Evolutionary conservation across 371 early-diverging fungal genomes (phyloP).

Genomic region (Mortierella polycephala): DNA sequence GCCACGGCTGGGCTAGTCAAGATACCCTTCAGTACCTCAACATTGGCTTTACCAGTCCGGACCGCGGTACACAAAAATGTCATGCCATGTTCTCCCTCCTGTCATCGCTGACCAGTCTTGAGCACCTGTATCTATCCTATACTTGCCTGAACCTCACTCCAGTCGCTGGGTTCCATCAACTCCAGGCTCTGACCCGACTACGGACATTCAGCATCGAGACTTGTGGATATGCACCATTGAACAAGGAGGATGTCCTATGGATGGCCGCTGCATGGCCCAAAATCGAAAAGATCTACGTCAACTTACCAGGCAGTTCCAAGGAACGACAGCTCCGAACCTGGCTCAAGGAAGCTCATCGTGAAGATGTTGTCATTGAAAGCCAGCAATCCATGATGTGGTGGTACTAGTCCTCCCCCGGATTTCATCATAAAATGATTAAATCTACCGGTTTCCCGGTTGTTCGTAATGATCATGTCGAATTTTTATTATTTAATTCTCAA

Average conservation of each 20-base stretch:
- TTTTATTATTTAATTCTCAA: neutral
- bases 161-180: constrained; percentile 10
- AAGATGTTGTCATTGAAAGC: constrained; percentile 19
- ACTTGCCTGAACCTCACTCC: constrained; percentile 18
- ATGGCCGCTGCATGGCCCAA: constrained; percentile 31
- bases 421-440: no score
- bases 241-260: constrained; percentile 14
- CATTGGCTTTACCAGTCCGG: constrained; percentile 32
- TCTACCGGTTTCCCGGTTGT: neutral
- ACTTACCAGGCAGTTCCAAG: constrained; percentile 15
- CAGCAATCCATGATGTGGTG: constrained; percentile 4
- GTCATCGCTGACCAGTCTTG: constrained; percentile 12
- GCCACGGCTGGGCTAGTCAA: constrained; percentile 4
- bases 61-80: constrained; percentile 10
- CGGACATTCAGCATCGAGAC: constrained; percentile 31
- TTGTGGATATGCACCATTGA: constrained; percentile 18
- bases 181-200: constrained; percentile 9
- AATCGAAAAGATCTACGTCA: constrained; percentile 21
- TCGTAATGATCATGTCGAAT: no score
- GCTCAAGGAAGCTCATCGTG: constrained; percentile 15
- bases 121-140: constrained; percentile 29
- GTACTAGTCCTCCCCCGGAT: no score
- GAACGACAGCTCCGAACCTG: constrained; percentile 24
- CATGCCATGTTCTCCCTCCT: constrained; percentile 18
- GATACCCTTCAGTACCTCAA: constrained; percentile 11